phyloP scores from a whole-genome alignment of 345 rosid species.

The Syzygium grande region DNA sequence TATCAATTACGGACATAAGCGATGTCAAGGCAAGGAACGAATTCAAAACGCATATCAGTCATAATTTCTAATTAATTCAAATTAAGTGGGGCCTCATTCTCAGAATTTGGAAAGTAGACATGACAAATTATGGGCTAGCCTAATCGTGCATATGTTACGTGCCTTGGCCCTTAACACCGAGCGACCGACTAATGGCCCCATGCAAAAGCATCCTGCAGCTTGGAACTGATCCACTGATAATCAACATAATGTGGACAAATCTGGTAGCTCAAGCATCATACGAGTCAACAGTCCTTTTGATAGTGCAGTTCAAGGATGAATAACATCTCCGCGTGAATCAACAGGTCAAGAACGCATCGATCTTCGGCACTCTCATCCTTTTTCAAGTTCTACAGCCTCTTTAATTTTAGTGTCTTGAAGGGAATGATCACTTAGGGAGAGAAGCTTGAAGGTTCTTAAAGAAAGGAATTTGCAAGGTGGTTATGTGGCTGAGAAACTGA shows the following conservation, averaged over 20 bases:
- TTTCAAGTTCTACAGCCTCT: background rate
- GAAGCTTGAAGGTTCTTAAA: no score
- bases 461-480: no score
- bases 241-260: conserved; percentile 74
- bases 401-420: no score
- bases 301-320: conserved; percentile 52
- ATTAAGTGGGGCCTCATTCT: no score
- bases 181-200: conserved; percentile 19
- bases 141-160: conserved; percentile 32
- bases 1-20: background rate
- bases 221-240: conserved; percentile 46
- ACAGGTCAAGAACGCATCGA: background rate
- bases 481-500: no score
- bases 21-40: background rate
- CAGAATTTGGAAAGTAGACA: no score
- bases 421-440: no score
- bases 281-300: conserved; percentile 45
- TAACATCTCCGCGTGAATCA: conserved; percentile 18
- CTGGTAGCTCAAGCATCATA: conserved; percentile 45
- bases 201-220: conserved; percentile 56
- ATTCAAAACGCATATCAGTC: background rate
- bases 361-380: background rate
- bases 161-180: conserved; percentile 33
- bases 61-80: background rate
- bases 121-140: background rate